phyloP scores from a whole-genome alignment of 768 basidiomycete genomes.

The Hypholoma fasciculare region DNA sequence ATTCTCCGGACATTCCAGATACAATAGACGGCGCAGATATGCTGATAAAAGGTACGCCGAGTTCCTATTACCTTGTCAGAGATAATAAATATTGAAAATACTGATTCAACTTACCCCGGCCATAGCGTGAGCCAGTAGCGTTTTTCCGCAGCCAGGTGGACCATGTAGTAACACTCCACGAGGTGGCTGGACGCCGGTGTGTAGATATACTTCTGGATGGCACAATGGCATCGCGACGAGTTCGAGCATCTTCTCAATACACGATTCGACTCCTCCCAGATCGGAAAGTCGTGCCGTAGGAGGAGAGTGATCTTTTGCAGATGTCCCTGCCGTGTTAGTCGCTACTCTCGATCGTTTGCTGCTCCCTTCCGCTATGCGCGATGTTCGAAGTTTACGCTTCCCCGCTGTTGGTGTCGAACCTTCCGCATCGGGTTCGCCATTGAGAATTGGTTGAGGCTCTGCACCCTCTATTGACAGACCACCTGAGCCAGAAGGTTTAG shows the following conservation, averaged over 20 bases:
- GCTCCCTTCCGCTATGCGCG: conserved; percentile 50
- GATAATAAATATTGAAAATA: background rate
- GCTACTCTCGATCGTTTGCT: conserved; percentile 59
- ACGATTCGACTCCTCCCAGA: conserved; percentile 84
- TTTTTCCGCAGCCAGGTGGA: conserved; percentile 97
- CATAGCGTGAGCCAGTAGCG: conserved; percentile 89
- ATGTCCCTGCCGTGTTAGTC: conserved; percentile 25
- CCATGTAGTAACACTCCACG: conserved; percentile 92
- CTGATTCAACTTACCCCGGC: conserved; percentile 68
- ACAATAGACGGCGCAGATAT: conserved; percentile 96
- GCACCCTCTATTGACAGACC: conserved; percentile 5
- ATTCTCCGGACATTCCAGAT: conserved; percentile 98
- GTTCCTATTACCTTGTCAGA: conserved; percentile 41
- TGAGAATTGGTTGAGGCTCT: conserved; percentile 5
- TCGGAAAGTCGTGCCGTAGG: conserved; percentile 79
- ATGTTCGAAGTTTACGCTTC: conserved; percentile 66
- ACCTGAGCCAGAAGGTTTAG: conserved; percentile 15
- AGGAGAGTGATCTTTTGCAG: conserved; percentile 67
- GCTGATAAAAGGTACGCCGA: conserved; percentile 89
- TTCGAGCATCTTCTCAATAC: conserved; percentile 91
- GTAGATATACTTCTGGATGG: conserved; percentile 93
- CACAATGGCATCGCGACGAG: conserved; percentile 94
- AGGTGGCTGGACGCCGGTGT: conserved; percentile 91
- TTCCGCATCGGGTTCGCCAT: conserved; percentile 12
- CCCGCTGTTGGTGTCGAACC: conserved; percentile 23